Evolutionary conservation across 352 stramenopile genomes (phyloP).

Genomic region (Phytopythium mirpurense): DNA sequence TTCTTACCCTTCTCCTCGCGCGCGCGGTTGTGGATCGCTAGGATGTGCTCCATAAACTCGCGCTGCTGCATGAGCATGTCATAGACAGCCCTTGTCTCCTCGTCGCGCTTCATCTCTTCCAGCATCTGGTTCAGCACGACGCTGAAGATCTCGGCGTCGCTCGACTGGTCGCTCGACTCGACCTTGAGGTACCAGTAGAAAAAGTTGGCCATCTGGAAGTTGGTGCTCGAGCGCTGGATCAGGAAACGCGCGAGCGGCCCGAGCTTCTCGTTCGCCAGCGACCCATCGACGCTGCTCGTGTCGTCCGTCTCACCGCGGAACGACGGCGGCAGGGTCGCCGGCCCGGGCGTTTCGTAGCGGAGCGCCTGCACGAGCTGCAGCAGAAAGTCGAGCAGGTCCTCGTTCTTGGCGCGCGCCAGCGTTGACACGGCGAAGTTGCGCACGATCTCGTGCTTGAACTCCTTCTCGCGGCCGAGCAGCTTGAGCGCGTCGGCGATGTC

Average conservation of each 20-base stretch:
- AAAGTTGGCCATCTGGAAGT: conserved; percentile 97
- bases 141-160: conserved; percentile 75
- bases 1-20: conserved; percentile 93
- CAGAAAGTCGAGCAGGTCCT: conserved; percentile 96
- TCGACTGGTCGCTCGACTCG: conserved; percentile 62
- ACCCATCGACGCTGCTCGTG: conserved; percentile 31
- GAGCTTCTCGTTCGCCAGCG: conserved; percentile 40
- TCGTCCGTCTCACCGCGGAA: conserved; percentile 35
- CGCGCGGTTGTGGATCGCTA: conserved; percentile 90
- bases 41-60: conserved; percentile 92
- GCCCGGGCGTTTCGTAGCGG: conserved; percentile 77
- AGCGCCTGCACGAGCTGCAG: conserved; percentile 98
- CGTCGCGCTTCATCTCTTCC: conserved; percentile 90
- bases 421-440: conserved; percentile 97
- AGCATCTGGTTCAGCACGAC: conserved; percentile 89
- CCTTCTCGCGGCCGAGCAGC: conserved; percentile 90
- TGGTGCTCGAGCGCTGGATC: conserved; percentile 90
- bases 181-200: conserved; percentile 95
- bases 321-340: conserved; percentile 20
- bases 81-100: conserved; percentile 89
- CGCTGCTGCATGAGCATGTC: conserved; percentile 90
- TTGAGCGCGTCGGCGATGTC: conserved; percentile 98
- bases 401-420: conserved; percentile 92
- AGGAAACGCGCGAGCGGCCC: conserved; percentile 91
- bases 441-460: conserved; percentile 89